Evolutionary conservation across 352 stramenopile genomes (phyloP).

Genomic region (Phytophthora europaea): DNA sequence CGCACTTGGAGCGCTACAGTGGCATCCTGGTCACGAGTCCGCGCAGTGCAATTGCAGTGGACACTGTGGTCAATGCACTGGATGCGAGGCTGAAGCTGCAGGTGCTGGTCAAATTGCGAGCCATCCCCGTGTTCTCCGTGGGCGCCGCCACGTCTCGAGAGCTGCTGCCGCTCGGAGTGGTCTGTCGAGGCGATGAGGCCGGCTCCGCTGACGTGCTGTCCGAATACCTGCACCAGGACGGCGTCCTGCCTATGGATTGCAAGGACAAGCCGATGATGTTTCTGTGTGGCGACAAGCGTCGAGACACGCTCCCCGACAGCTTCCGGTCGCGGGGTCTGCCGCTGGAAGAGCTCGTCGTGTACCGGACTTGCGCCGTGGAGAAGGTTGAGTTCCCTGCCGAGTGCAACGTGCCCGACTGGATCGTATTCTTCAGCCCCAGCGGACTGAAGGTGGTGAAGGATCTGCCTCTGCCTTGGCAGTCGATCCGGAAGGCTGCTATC

Average conservation of each 20-base stretch:
- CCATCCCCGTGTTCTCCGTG: slow-evolving; percentile 67
- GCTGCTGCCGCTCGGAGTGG: slow-evolving; percentile 60
- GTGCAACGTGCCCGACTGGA: slow-evolving; percentile 61
- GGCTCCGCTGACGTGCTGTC: slow-evolving; percentile 75
- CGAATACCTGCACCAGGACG: slow-evolving; percentile 54
- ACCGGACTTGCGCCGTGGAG: slow-evolving; percentile 62
- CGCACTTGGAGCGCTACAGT: slow-evolving; percentile 60
- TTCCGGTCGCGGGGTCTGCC: slow-evolving; percentile 57
- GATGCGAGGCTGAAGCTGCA: slow-evolving; percentile 20
- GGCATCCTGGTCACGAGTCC: slow-evolving; percentile 82
- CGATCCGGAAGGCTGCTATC: slow-evolving; percentile 80
- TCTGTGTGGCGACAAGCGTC: slow-evolving; percentile 79
- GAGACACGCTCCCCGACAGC: slow-evolving; percentile 68
- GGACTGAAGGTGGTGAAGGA: slow-evolving; percentile 68
- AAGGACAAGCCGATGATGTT: slow-evolving; percentile 74
- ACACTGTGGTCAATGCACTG: slow-evolving; percentile 45
- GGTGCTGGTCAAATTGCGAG: slow-evolving; percentile 42
- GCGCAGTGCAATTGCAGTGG: slow-evolving; percentile 67
- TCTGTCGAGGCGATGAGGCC: slow-evolving; percentile 70
- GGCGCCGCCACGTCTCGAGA: slow-evolving; percentile 72
- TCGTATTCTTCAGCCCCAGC: slow-evolving; percentile 88
- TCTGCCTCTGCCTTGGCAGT: slow-evolving; percentile 55
- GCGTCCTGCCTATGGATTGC: slow-evolving; percentile 43
- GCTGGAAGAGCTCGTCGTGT: slow-evolving; percentile 76
- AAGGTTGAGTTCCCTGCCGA: slow-evolving; percentile 52